Evolutionary conservation across 208 protist genomes (phyloP).

Genomic region (Trichomonas tenax): DNA sequence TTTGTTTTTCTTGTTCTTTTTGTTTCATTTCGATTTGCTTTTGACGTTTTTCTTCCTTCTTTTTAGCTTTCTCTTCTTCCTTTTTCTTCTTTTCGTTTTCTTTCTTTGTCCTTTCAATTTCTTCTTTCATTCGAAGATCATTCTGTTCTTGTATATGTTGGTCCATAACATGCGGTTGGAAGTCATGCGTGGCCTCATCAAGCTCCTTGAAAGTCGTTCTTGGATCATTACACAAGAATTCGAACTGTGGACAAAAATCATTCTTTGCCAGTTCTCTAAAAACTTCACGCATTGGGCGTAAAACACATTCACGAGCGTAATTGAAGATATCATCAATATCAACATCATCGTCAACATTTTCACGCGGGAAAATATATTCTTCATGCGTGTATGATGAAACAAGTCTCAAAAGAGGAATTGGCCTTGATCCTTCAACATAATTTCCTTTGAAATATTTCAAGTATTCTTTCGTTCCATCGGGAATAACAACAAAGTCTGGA

Average conservation of each 20-base stretch:
- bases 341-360: background rate
- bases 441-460: background rate
- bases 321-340: background rate
- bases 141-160: background rate
- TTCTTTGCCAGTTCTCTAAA: background rate
- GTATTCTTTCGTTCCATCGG: background rate
- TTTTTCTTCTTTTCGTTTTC: background rate
- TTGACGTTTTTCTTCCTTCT: background rate
- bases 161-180: background rate
- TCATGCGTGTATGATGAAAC: background rate
- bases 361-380: background rate
- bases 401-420: background rate
- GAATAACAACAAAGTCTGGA: background rate
- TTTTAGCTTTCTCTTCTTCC: background rate
- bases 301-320: background rate
- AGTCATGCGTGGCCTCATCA: background rate
- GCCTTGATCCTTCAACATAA: background rate
- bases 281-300: background rate
- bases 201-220: background rate
- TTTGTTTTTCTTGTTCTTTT: too few species aligned
- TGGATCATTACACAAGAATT: background rate
- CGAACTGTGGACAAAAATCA: background rate
- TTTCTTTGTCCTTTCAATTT: background rate
- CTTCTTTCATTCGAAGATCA: background rate
- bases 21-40: too few species aligned